These are phyloP conservation scores for Ordospora colligata DNA, from an alignment of 371 early-diverging fungal species.

Conservation along the genomic window DNA sequence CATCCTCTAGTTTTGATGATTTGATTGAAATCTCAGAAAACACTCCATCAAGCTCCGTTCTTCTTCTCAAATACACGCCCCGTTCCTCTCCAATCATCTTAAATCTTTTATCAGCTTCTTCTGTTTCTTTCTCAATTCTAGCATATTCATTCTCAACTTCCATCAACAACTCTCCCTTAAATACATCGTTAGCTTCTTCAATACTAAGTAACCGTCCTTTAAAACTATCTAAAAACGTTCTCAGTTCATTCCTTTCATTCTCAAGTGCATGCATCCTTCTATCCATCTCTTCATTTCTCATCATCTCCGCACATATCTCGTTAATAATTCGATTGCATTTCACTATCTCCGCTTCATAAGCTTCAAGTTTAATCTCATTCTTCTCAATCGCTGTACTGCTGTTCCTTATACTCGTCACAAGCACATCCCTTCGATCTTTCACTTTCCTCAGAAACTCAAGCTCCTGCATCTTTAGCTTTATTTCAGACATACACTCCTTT, in stretches of 20 bases:
- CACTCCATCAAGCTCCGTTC: neutral
- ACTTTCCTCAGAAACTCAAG: conserved; percentile 66
- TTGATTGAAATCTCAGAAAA: conserved; percentile 7
- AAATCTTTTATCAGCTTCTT: neutral
- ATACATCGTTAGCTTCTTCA: neutral
- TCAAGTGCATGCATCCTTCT: neutral
- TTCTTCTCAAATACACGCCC: neutral
- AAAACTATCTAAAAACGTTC: neutral
- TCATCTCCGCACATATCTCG: neutral
- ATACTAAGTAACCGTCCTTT: neutral
- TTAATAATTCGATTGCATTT: conserved; percentile 11
- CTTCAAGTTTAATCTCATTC: neutral
- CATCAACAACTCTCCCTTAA: neutral
- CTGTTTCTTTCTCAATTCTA: neutral
- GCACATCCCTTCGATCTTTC: conserved; percentile 67
- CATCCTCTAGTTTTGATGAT: neutral
- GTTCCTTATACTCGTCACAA: conserved; percentile 49
- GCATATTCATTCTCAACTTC: neutral
- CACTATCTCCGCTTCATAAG: conserved; percentile 27
- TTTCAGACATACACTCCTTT: conserved; percentile 67
- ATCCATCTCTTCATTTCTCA: neutral
- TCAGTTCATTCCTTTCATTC: neutral
- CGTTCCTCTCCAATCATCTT: neutral
- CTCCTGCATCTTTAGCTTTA: conserved; percentile 66
- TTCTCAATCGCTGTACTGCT: neutral